Evolutionary conservation across 2,329 filamentous ascomycete genomes (phyloP), one percentile per base, ranked within the genome.

Genomic region (Phaeosphaeria sp.): DNA sequence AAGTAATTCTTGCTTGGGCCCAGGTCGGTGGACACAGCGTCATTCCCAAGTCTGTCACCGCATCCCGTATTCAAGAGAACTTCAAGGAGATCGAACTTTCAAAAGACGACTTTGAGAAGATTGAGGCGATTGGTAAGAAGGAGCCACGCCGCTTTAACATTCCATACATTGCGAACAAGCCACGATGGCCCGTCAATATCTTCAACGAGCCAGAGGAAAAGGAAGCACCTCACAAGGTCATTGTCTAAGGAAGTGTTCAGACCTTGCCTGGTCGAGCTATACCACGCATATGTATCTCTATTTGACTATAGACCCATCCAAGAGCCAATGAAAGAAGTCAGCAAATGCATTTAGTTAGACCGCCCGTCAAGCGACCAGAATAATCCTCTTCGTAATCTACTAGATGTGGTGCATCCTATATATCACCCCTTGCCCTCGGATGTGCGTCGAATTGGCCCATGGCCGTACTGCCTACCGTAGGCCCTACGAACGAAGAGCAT

Each of bases 1-100:
- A 96, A 83, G 84, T 96, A 46, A 84, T 97, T 62, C 85, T 97
- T 68, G 85, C 92, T 72, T 97, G 93, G 93, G 87, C 91, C 30
- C 96, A 92, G 18, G 92, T 96, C 83, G 68, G 69, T 20, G 71
- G 71, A 13, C 65, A 71, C 59, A 66, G 61, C 18, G 70, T 73
- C 51, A 73, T 74, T 39, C 72, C 72, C 54, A 74, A 74, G 66
- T 72, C 69, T 6, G 69, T 74, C 13, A 73, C 68, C 2, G 57
- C 68, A 13, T 66, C 64, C 20, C 69, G 72, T 48, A 74, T 74
- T 50, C 60, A 63, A 25, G 68, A 69, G 50, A 74, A 74, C 62
- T 73, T 73, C 62, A 64, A 72, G 63, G 71, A 72, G 58, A 61
- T 72, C 22, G 71, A 73, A 50, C 60, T 73, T 6, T 64, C 67